A percentile compares a stretch with the other conserved stretches of the same genome.
phyloP scores from a whole-genome alignment of 192 early-diverging fungal species.

The Coemansia sp. region DNA sequence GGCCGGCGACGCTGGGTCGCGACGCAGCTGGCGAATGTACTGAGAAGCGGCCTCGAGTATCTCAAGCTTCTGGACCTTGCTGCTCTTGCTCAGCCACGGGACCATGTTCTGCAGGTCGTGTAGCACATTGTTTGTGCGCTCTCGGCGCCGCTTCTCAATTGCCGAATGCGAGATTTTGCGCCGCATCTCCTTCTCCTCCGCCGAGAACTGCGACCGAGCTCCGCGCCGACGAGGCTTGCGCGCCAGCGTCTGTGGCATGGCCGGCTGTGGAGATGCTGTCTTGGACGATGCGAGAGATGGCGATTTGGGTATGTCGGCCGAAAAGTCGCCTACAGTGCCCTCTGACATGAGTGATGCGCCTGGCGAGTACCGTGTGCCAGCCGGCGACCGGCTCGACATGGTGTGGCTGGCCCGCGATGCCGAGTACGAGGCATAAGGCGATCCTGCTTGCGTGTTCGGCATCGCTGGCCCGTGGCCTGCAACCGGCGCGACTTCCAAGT shows the following conservation, averaged over 20 bases:
- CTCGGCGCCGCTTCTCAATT: slow-evolving; percentile 83
- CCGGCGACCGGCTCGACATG: slow-evolving; percentile 7
- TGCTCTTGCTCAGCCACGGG: slow-evolving; percentile 54
- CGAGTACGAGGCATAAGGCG: not conserved
- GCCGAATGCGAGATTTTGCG: slow-evolving; percentile 86
- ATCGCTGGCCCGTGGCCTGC: not conserved
- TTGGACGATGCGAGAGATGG: slow-evolving; percentile 28
- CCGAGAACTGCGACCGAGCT: slow-evolving; percentile 29
- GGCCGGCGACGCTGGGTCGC: slow-evolving; percentile 8
- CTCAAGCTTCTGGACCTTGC: slow-evolving; percentile 54
- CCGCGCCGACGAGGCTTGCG: slow-evolving; percentile 31
- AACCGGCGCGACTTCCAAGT: slow-evolving; percentile 10
- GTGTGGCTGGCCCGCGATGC: not conserved
- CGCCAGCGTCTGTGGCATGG: slow-evolving; percentile 14
- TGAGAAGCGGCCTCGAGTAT: slow-evolving; percentile 46
- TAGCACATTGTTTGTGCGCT: slow-evolving; percentile 86
- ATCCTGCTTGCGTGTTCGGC: not conserved
- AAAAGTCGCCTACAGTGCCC: not conserved
- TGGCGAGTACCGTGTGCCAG: slow-evolving; percentile 23
- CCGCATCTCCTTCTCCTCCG: slow-evolving; percentile 63
- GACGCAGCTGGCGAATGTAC: slow-evolving; percentile 37
- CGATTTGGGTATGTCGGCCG: slow-evolving; percentile 12
- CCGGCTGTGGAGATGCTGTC: slow-evolving; percentile 31
- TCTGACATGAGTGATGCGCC: slow-evolving; percentile 15
- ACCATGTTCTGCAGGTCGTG: slow-evolving; percentile 74